Evolutionary conservation across 2,329 filamentous ascomycete genomes (phyloP).

Genomic region (Calycina herbarum): DNA sequence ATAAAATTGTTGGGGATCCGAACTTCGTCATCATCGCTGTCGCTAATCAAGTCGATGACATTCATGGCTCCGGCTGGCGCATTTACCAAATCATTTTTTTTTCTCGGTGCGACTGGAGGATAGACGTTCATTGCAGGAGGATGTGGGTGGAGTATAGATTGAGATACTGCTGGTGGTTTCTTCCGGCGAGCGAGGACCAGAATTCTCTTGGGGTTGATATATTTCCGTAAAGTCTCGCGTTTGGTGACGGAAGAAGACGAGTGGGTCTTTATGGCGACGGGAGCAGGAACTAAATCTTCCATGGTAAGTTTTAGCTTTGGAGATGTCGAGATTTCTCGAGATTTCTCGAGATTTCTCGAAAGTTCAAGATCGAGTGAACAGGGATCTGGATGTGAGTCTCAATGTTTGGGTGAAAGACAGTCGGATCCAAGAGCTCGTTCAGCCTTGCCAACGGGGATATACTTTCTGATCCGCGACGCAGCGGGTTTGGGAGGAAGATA

Average conservation of each 20-base stretch:
- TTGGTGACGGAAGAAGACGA: not conserved
- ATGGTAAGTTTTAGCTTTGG: not conserved
- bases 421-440: not conserved
- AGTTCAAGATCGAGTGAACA: not conserved
- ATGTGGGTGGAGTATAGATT: not conserved
- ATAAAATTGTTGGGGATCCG: too few relatives aligned
- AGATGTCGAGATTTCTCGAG: not conserved
- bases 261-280: not conserved
- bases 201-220: not conserved
- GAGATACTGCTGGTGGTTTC: not conserved
- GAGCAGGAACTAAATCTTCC: constrained; percentile 3
- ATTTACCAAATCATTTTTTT: not conserved
- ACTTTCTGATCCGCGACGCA: not conserved
- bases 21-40: not conserved
- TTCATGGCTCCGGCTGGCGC: not conserved
- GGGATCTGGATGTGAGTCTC: not conserved
- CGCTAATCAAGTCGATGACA: not conserved
- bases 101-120: not conserved
- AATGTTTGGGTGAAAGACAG: not conserved
- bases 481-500: not conserved
- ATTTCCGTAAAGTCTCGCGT: not conserved
- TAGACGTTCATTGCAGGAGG: not conserved
- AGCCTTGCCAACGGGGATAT: not conserved
- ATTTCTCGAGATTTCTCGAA: too few relatives aligned
- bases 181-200: not conserved